phyloP scores from a whole-genome alignment of 305 asterid species.

The Ilex paraguariensis region DNA sequence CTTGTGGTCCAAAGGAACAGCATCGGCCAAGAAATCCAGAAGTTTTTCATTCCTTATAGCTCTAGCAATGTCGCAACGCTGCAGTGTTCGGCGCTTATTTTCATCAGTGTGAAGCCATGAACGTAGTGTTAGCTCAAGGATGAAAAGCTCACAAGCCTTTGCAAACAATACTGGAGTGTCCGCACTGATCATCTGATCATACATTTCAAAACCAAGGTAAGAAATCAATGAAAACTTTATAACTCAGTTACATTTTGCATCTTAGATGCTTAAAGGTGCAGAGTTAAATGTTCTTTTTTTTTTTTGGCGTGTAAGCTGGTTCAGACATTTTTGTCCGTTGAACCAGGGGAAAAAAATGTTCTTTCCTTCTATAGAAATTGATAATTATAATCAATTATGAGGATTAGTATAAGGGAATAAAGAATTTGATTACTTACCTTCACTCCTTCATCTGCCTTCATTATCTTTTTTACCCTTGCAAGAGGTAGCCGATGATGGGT shows the following conservation, averaged over 20 bases:
- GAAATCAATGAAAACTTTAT: background rate
- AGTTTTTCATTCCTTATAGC: constrained; percentile 26
- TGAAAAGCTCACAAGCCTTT: constrained; percentile 38
- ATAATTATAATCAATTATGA: background rate
- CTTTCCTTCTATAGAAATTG: no score
- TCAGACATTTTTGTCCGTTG: no score
- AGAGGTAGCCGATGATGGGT: constrained; percentile 29
- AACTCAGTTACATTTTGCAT: no score
- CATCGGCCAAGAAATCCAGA: constrained; percentile 20
- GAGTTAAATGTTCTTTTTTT: no score
- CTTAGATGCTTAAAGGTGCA: no score
- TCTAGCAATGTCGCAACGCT: constrained; percentile 29
- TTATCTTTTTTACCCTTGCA: constrained; percentile 40
- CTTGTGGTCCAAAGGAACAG: constrained; percentile 22
- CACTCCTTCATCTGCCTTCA: constrained; percentile 37
- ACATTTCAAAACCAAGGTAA: constrained; percentile 1
- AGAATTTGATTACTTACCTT: constrained; percentile 22
- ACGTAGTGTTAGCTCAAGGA: constrained; percentile 30
- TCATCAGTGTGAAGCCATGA: constrained; percentile 34
- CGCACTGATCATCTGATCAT: constrained; percentile 35
- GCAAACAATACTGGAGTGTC: constrained; percentile 30
- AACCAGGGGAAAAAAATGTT: no score
- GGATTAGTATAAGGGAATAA: background rate
- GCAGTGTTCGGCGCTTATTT: constrained; percentile 19
- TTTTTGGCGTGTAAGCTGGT: no score